Percentiles rank a stretch among this genome's conserved stretches.
Evolutionary conservation across 305 asterid genomes (phyloP).

Genomic region (Andrographis paniculata): DNA sequence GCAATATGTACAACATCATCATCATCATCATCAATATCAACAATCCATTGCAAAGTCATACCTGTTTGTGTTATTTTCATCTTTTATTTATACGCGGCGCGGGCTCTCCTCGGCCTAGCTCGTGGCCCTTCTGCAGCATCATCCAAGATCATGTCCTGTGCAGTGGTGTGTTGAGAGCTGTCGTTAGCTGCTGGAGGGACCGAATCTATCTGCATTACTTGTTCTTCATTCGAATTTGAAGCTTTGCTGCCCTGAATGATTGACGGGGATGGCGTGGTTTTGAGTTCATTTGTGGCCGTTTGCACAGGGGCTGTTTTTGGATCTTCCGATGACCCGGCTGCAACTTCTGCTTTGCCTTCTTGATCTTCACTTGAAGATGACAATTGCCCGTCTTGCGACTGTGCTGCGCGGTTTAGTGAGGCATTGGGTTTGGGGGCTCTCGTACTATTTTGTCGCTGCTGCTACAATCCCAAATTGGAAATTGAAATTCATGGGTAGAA

Average conservation of each 20-base stretch:
- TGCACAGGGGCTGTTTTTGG: constrained; percentile 28
- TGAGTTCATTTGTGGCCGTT: constrained; percentile 33
- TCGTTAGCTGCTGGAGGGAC: constrained; percentile 31
- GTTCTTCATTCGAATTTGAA: constrained; percentile 27
- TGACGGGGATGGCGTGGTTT: constrained; percentile 30
- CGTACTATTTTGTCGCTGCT: background rate
- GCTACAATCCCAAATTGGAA: background rate
- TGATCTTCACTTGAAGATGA: background rate
- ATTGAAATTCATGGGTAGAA: too few species aligned
- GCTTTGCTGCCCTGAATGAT: constrained; percentile 25
- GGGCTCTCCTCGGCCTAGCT: constrained; percentile 46
- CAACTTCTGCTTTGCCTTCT: background rate
- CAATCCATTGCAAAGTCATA: too few species aligned
- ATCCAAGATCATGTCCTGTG: constrained; percentile 29
- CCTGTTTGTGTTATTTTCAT: too few species aligned
- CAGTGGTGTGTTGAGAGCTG: constrained; percentile 22
- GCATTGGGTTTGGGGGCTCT: background rate
- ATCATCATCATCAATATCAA: too few species aligned
- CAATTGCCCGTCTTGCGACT: background rate
- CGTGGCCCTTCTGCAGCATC: constrained; percentile 49
- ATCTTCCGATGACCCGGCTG: constrained; percentile 23
- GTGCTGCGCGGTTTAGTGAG: background rate
- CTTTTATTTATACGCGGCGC: constrained; percentile 14
- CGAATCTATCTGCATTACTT: constrained; percentile 35
- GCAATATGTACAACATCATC: too few species aligned